A percentile compares a stretch with the other conserved stretches of the same genome.
These are phyloP conservation scores for Hypoxylon sp. DNA, from an alignment of 2,329 filamentous ascomycete species.

Conservation along the genomic window DNA sequence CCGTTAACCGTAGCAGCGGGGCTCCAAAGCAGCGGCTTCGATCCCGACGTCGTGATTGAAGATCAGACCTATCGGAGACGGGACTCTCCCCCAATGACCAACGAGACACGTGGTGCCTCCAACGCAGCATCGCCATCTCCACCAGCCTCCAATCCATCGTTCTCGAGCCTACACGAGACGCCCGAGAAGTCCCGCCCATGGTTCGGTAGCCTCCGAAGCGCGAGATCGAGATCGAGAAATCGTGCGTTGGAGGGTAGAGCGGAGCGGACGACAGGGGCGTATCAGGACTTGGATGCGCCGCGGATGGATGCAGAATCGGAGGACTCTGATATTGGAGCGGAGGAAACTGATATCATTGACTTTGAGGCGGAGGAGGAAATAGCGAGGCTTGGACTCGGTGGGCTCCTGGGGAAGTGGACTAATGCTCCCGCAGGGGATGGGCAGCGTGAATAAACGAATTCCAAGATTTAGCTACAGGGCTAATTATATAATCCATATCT, in stretches of 20 bases:
- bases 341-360: slow-evolving; percentile 27
- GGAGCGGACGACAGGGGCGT: neutral
- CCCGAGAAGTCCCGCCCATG: neutral
- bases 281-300: neutral
- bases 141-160: neutral
- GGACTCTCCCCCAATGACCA: no score
- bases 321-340: slow-evolving; percentile 1
- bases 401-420: slow-evolving; percentile 26
- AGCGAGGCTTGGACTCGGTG: slow-evolving; percentile 10
- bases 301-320: neutral
- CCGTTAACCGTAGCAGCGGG: no score
- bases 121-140: no score
- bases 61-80: no score
- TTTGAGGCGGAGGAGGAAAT: slow-evolving; percentile 33
- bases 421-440: slow-evolving; percentile 6
- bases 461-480: neutral
- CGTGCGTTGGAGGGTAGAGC: neutral
- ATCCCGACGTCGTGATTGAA: no score
- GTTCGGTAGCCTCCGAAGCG: neutral
- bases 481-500: neutral
- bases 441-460: neutral
- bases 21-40: no score
- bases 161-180: neutral
- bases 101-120: no score
- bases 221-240: neutral